Evolutionary conservation across 352 stramenopile species (phyloP), one percentile per base, ranked within the genome.

Genomic region (Peronospora belbahrii): DNA sequence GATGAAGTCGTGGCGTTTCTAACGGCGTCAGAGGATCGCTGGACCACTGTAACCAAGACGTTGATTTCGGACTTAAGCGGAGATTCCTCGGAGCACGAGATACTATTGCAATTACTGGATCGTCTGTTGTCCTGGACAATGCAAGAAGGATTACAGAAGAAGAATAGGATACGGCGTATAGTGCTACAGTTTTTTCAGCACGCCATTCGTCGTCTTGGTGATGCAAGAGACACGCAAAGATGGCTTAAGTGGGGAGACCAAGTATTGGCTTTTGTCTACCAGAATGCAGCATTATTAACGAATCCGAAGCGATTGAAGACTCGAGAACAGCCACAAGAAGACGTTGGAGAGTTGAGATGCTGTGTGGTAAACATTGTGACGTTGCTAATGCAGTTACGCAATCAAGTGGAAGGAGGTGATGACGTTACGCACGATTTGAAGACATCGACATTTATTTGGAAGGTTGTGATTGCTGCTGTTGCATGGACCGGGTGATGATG

Each of bases 361-460:
- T 56, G 11, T 10, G 22, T 69, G 14, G 46, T 65, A 20, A 38
- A 43, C 3, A 42, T 59, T 30, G 60, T 42, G 10, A 25, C 24
- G 4, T 32, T 52, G 20, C 22, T 69, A 15, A 18, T 69, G 50
- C 40, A 56, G 17, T 20, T 65, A 35, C 55, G 42, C 20, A 45
- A 57, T n/a, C 52, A 42, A 23, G 25, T 65, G 6, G 45, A 53
- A 18, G 41, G 17, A 40, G 18, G 27, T 23, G 46, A 62, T n/a
- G 30, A 43, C 22, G 30, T 28, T 4, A 34, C 22, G 0, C 42
- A 35, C 2, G 52, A 66, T 14, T 64, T 80, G n/a, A 72, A 74
- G 41, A 48, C 65, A 7, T 40, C 41, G 56, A 80, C 68, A 5
- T 61, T 80, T 13, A 51, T 74, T 8, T 80, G 68, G 68, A 80